Conservation (phyloP, 805 yeast species). For the Debaryomyces hansenii region DNA sequence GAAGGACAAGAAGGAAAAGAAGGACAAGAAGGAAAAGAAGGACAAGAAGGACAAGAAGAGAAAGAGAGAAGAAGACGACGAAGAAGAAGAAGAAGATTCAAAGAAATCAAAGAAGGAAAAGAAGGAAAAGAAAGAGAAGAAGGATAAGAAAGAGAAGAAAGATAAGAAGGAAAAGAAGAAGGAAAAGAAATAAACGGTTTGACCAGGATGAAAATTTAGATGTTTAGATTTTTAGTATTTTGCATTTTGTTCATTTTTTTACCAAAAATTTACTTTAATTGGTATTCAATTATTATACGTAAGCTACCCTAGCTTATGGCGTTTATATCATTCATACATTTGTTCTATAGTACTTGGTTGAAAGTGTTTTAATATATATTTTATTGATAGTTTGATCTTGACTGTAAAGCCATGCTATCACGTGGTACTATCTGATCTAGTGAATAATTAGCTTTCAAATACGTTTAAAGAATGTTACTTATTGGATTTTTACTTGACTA, state of each 20-base stretch:
- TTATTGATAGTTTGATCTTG: background rate
- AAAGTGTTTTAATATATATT: conserved; percentile 3
- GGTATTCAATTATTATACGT: conserved; percentile 4
- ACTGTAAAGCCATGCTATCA: background rate
- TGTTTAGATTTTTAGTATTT: background rate
- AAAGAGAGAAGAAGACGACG: conserved; percentile 14
- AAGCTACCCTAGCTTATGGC: background rate
- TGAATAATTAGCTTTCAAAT: too few species aligned
- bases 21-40: conserved; percentile 21
- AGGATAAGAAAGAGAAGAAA: conserved; percentile 19
- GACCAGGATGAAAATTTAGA: conserved; percentile 7
- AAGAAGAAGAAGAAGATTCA: conserved; percentile 5
- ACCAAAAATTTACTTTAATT: background rate
- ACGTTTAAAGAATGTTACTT: too few species aligned
- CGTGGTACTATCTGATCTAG: background rate
- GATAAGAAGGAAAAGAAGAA: conserved; percentile 29
- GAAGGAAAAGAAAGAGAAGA: conserved; percentile 29
- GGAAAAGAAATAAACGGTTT: conserved; percentile 18
- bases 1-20: conserved; percentile 25
- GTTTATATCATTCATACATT: conserved; percentile 5
- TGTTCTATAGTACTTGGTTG: conserved; percentile 5
- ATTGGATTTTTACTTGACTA: too few species aligned
- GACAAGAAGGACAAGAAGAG: conserved; percentile 30
- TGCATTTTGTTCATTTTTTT: background rate
- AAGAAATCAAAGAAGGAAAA: conserved; percentile 15